Base-by-base conservation (phyloP, 768 basidiomycete genomes). In the Russula olivacea region DNA sequence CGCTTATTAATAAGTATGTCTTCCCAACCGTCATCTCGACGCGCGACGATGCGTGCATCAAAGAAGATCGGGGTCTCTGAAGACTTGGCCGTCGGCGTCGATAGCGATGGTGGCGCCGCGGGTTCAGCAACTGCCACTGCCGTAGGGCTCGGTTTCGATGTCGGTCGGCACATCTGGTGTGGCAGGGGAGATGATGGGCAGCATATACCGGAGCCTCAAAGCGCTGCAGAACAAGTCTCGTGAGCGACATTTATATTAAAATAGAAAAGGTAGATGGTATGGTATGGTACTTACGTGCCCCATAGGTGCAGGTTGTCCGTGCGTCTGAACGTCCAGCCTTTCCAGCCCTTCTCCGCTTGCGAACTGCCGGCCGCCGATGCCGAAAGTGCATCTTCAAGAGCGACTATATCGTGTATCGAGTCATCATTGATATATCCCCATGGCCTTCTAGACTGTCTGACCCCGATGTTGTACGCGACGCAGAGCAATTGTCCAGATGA, bases 401-500 rank as follows among this genome's bases (percentile, higher is more conserved):
- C 77, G 21, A 85, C 72, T 51, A 95, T 85, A 69, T 92, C 90
- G 69, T 95, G 93, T 17, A 96, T 84, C 2, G 84, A 82, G 61
- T 88, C 84, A 48, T 79, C 74, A 63, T 81, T 88, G 61, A 95
- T 87, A 73, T 87, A 95, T 0, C 93, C 93, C 91, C 92, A 96
- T 0, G 91, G 90, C 66, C 88, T 84, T 52, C 83, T 83, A 9
- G 91, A 93, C 62, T 84, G 82, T 28, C 93, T 83, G 0, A 95
- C 88, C 34, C 84, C 87, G 12, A 81, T 73, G 72, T 95, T 96
- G 75, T 93, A 93, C 0, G 89, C 86, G 2, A 79, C 72, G 68
- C 93, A 95, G 14, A 95, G 80, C 11, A 91, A 74, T 69, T 92
- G 88, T 0, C 93, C 93, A 4, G 87, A 91, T 1, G 88, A 81